phyloP scores from a whole-genome alignment of 345 rosid genomes.

The Clausena lansium region DNA sequence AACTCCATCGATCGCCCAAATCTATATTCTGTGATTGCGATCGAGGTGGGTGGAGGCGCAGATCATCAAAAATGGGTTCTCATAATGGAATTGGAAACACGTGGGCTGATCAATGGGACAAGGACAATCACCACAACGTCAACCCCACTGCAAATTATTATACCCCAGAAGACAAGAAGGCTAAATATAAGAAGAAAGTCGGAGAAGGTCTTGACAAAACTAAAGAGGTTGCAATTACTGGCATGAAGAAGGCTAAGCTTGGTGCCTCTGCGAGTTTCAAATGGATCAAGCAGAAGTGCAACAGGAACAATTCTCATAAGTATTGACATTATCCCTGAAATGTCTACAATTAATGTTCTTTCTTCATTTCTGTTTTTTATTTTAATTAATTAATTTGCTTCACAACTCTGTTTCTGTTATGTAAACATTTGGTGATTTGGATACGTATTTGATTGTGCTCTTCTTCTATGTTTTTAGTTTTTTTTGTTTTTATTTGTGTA shows the following conservation, averaged over 20 bases:
- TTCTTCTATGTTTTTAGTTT: not conserved
- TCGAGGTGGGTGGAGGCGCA: not conserved
- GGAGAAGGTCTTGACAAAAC: slow-evolving; percentile 30
- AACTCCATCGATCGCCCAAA: too few relatives aligned
- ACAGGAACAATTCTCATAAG: not conserved
- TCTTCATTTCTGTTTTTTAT: not conserved
- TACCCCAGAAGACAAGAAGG: not conserved
- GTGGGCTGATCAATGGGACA: slow-evolving; percentile 39
- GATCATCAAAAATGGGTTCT: slow-evolving; percentile 20
- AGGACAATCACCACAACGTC: not conserved
- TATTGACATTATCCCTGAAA: not conserved
- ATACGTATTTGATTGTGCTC: not conserved
- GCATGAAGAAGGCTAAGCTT: slow-evolving; percentile 30
- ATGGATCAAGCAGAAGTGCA: slow-evolving; percentile 31
- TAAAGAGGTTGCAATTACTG: slow-evolving; percentile 18
- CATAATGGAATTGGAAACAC: slow-evolving; percentile 10
- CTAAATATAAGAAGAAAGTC: slow-evolving; percentile 26
- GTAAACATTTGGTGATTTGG: not conserved
- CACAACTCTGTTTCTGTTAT: not conserved
- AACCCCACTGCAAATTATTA: not conserved
- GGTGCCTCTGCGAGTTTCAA: slow-evolving; percentile 24
- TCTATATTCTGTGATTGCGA: not conserved
- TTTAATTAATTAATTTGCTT: not conserved
- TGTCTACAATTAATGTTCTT: not conserved
- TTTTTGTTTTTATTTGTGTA: too few relatives aligned